phyloP scores from a whole-genome alignment of 139 green algal genomes.

The Chlamydomonas incerta region DNA sequence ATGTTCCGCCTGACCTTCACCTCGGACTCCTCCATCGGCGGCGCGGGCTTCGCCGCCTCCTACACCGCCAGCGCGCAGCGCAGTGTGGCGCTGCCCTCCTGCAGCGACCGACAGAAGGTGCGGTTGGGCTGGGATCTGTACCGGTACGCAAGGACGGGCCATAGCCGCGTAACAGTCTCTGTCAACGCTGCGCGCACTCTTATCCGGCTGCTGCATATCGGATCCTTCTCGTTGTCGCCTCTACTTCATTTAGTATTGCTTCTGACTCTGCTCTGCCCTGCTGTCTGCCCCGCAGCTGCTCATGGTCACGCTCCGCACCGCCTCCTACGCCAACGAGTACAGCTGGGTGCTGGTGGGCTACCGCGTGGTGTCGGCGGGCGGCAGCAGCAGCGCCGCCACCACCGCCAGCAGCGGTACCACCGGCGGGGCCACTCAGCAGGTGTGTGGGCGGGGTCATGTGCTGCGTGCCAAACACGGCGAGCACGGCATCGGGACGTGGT shows the following conservation, averaged over 20 bases:
- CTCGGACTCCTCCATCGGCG: conserved; percentile 39
- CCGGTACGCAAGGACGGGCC: no score
- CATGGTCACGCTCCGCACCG: conserved; percentile 14
- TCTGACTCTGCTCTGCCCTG: neutral
- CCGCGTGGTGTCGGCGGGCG: neutral
- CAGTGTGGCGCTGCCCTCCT: conserved; percentile 28
- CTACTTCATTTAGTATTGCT: neutral
- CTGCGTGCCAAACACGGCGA: no score
- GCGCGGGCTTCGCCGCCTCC: conserved; percentile 36
- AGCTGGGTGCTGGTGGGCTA: conserved; percentile 37
- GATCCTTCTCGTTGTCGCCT: no score
- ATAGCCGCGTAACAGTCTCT: no score
- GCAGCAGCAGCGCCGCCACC: neutral
- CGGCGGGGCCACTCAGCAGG: conserved; percentile 6
- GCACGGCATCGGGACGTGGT: no score
- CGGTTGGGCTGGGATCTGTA: no score
- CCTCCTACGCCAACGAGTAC: conserved; percentile 34
- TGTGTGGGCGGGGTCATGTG: no score
- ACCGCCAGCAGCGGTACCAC: neutral
- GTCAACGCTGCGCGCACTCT: no score
- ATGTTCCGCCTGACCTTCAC: conserved; percentile 47
- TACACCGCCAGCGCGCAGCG: conserved; percentile 28
- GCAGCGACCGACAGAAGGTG: conserved; percentile 7
- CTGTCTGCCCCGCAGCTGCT: conserved; percentile 32
- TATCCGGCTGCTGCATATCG: no score